Base-by-base conservation (phyloP, 177 flowering plant species). In the Tripterygium wilfordii region DNA sequence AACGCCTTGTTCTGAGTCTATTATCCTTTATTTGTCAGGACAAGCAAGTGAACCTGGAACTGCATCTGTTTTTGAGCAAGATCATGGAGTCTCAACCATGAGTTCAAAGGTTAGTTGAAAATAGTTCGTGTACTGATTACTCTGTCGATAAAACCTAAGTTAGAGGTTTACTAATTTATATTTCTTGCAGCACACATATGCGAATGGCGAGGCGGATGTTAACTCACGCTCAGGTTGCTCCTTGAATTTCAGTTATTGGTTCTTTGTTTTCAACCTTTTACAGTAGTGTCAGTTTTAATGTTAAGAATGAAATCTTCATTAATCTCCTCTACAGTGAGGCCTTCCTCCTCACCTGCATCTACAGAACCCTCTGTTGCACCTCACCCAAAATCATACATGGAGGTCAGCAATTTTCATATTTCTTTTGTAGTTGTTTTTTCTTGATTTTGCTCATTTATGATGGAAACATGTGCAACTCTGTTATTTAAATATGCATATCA, bases 301-400 rank as follows among this genome's bases (percentile, higher is more conserved):
- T 25, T 27, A 9, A 28, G n/a, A n/a, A n/a, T n/a, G n/a, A n/a
- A n/a, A n/a, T n/a, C n/a, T n/a, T 51, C 29, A 52, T 41, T 42
- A 20, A 14, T 40, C 23, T 49, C 20, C 48, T 54, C n/a, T 68
- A 25, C 91, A 90, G 95, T 51, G 69, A 78, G 77, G 65, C 75
- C 91, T 58, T 51, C 72, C 51, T 67, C 88, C 19, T 77, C 87
- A 17, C 84, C 91, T 51, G 55, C 69, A 41, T 49, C 84, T 46
- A 51, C 41, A 13, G 89, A 81, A 53, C 69, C 82, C 18, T 55
- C 82, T 51, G 64, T 35, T 36, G 77, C 82, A 45, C 88, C 83
- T 48, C 92, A 85, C 52, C 80, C 96, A 40, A 85, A 81, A 61
- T 78, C 87, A 17, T 92, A 78, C 57, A 77, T 68, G 89, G 98